Evolutionary conservation across 169 alveolate species (phyloP).

Genomic region (Prorocentrum cordatum): DNA sequence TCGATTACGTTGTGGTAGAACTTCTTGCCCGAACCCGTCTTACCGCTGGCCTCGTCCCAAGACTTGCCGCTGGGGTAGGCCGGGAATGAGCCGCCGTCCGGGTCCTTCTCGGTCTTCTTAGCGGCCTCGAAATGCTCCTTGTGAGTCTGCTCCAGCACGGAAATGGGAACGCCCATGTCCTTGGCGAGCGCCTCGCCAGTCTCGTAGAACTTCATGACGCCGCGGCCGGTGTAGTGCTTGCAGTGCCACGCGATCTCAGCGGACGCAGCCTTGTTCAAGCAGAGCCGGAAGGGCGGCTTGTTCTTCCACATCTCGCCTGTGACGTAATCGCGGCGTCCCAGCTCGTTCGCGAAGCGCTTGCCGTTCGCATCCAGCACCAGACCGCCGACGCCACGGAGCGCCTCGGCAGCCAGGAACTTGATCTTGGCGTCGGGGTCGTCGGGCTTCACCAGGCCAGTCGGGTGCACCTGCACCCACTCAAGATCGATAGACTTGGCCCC

Average conservation of each 20-base stretch:
- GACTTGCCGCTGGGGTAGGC: constrained; percentile 31
- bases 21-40: no score
- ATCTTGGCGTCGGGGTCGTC: constrained; percentile 53
- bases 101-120: constrained; percentile 25
- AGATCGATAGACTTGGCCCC: constrained; percentile 74
- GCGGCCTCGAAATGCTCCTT: constrained; percentile 63
- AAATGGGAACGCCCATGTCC: not conserved
- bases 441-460: constrained; percentile 69
- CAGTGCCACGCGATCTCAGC: constrained; percentile 33
- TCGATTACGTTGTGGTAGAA: no score
- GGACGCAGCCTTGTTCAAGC: constrained; percentile 34
- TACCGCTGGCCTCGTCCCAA: not conserved
- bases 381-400: constrained; percentile 74
- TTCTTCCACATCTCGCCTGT: constrained; percentile 70
- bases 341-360: constrained; percentile 75
- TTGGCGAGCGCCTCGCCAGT: not conserved
- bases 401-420: constrained; percentile 73
- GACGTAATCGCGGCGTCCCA: constrained; percentile 69
- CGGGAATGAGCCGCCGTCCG: constrained; percentile 30
- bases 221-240: constrained; percentile 35
- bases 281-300: constrained; percentile 57
- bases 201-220: constrained; percentile 25
- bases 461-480: constrained; percentile 75
- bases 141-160: constrained; percentile 45
- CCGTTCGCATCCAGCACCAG: constrained; percentile 73